These are phyloP conservation scores for Cochlearia excelsa DNA, from an alignment of 345 rosid genomes.

Conservation along the genomic window DNA sequence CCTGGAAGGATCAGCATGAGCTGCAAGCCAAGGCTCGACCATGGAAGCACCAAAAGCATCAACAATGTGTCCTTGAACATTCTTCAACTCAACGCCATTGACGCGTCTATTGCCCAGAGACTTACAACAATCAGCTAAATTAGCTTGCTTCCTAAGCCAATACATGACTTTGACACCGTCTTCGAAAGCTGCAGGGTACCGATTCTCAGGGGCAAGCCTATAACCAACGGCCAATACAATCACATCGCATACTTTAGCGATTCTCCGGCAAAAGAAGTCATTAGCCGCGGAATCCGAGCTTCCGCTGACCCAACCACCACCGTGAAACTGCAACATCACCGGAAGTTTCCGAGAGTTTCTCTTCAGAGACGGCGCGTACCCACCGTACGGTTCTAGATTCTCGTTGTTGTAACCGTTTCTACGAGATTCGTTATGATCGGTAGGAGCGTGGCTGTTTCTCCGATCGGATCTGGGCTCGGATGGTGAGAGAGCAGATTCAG, in stretches of 20 bases:
- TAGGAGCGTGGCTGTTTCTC: constrained; percentile 23
- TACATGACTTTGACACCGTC: constrained; percentile 76
- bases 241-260: constrained; percentile 70
- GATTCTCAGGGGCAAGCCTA: constrained; percentile 78
- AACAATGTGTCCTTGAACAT: constrained; percentile 39
- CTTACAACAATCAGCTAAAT: constrained; percentile 53
- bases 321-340: constrained; percentile 86
- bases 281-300: constrained; percentile 61
- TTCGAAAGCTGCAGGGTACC: constrained; percentile 77
- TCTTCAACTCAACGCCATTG: constrained; percentile 38
- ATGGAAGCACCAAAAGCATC: constrained; percentile 78
- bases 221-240: constrained; percentile 84
- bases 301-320: constrained; percentile 89
- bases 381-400: constrained; percentile 44
- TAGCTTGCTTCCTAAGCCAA: constrained; percentile 81
- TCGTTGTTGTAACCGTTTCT: constrained; percentile 31
- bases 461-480: constrained; percentile 34
- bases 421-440: constrained; percentile 23
- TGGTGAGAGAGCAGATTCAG: constrained; percentile 44
- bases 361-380: constrained; percentile 48
- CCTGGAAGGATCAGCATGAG: constrained; percentile 74
- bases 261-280: constrained; percentile 69
- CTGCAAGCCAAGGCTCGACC: constrained; percentile 86
- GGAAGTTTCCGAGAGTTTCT: constrained; percentile 56
- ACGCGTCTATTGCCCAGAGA: constrained; percentile 38